Base-by-base conservation (phyloP, 2,329 filamentous ascomycete species). In the Xylariaceae sp. region DNA sequence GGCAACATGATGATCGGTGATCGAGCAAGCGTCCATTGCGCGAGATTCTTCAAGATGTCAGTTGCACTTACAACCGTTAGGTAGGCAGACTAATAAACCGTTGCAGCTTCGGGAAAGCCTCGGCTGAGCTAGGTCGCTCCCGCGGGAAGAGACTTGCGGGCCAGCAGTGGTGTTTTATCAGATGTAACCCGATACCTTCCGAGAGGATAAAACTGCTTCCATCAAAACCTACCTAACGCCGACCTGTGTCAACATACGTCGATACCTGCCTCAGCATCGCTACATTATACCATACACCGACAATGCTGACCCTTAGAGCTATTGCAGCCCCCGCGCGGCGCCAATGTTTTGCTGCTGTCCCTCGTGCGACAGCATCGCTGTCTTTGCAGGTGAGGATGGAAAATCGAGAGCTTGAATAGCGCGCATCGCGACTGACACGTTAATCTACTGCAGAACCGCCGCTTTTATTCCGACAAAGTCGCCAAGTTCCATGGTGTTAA, bases 401-500 rank as follows among this genome's bases (percentile, higher is more conserved):
- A 9, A n/a, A n/a, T 29, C 9, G 4, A 13, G 38, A 34, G 6
- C 7, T 17, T 42, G 39, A 32, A 13, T 32, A 45, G 42, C 37
- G 28, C 30, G 40, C 19, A 30, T 22, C 18, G 26, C 51, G 36
- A 41, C 62, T 66, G 54, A 64, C 50, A 41, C 42, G 28, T 34
- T 16, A 19, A 9, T 18, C 24, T 12, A 32, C 36, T 15, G 41
- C 51, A 79, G 74, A 69, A 68, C 64, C 66, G 69, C 64, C 71
- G 81, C 64, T 78, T 67, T 69, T 90, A 84, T 73, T 80, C 79
- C 30, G 53, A 73, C 64, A 66, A 68, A 47, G 89, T 97, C 60
- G 93, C 90, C 68, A 87, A 93, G 74, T 98, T 96, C 76, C 85
- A 88, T 62, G 93, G 91, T 57, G 78, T 81, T 65, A 96, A 95